phyloP scores from a whole-genome alignment of 352 stramenopile species.

The Globisporangium apiculatum region DNA sequence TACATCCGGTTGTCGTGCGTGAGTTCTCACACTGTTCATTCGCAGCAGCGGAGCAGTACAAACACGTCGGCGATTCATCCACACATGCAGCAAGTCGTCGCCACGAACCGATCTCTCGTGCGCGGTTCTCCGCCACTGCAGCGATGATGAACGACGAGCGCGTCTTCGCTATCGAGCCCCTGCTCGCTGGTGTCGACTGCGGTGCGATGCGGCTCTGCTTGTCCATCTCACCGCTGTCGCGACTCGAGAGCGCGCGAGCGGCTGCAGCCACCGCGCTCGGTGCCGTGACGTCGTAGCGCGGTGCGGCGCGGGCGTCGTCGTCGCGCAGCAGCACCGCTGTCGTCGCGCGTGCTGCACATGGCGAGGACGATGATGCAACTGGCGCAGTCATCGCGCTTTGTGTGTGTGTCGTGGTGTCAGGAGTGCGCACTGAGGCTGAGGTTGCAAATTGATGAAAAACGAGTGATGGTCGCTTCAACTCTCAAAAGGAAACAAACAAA shows the following conservation, averaged over 20 bases:
- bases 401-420: background rate
- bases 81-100: background rate
- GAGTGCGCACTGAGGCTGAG: too few species aligned
- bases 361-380: background rate
- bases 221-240: background rate
- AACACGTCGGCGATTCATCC: background rate
- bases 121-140: conserved; percentile 13
- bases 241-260: background rate
- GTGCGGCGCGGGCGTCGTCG: background rate
- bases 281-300: conserved; percentile 12
- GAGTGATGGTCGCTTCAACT: too few species aligned
- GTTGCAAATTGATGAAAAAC: too few species aligned
- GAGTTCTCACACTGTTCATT: too few species aligned
- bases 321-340: conserved; percentile 5
- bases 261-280: background rate
- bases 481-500: too few species aligned
- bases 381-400: background rate
- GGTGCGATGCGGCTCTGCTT: background rate
- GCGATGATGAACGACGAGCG: conserved; percentile 13
- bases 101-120: conserved; percentile 10
- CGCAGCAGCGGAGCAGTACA: background rate
- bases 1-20: too few species aligned
- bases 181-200: background rate
- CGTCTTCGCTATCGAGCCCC: conserved; percentile 4
- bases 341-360: background rate